Base-by-base conservation (phyloP, 345 rosid species). In the Bruguiera gymnorhiza region DNA sequence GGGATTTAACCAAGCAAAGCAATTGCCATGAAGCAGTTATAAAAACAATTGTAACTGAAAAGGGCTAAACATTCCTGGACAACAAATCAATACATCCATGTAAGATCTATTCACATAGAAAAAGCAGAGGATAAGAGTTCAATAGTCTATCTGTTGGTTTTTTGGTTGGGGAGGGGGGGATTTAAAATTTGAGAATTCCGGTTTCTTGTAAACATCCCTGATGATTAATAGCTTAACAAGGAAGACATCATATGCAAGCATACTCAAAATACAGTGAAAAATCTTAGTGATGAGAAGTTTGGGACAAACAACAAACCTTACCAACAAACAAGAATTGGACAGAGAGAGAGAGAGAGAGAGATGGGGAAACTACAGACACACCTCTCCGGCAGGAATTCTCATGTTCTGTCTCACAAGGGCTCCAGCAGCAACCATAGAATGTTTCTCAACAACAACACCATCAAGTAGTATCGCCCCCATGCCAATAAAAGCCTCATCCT, bases 361-460 rank as follows among this genome's bases (percentile, higher is more conserved):
- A 21, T 2, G 9, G 32, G 19, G 32, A 63, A 53, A 7, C 30
- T 8, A 43, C 21, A 26, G 23, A 34, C 46, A 71, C 85, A 91
- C 98, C 97, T 94, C 96, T 60, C 96, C 91, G 36, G 91, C 52
- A 62, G 96, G 90, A 74, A 94, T 87, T 80, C 74, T 86, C 34
- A 91, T 83, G 76, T 91, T 94, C 86, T 94, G 97, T 71, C 95
- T 79, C 46, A 91, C 98, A 77, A 94, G 98, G 61, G 98, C 87
- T 76, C 98, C 98, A 71, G 96, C 98, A 72, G 97, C 96, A 81
- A 94, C 91, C 93, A 94, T 88, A 27, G 79, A 88, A 84, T 91
- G 86, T 81, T 87, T 89, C 82, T 89, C 93, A 67, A 94, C 95
- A 63, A 91, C 89, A 54, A 80, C 97, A 55, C 96, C 97, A 51